Evolutionary conservation across 305 asterid genomes (phyloP), one percentile per base, ranked within the genome.

Genomic region (Fraxinus xanthoxyloides): DNA sequence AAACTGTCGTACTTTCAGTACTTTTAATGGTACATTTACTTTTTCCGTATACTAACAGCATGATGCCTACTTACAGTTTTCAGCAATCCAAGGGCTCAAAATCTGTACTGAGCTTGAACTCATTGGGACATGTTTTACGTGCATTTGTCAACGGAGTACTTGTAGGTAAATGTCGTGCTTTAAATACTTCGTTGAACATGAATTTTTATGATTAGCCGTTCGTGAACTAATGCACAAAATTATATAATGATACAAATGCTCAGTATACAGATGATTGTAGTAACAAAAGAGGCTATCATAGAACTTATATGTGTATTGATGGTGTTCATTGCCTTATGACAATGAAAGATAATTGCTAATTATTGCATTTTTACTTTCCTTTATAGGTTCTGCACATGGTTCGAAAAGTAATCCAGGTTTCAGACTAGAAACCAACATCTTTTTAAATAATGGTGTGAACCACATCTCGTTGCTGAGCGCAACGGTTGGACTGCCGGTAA

Each of bases 401-500:
- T 10, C n/a, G 17, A 78, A 21, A 36, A 82, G 82, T 77, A 88
- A 86, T 67, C 43, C 81, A 79, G 36, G 88, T 74, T 94, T 93
- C 83, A 86, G 83, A 6, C 31, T 91, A 76, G 83, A 88, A 77
- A 85, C 83, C 51, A 84, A 23, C 1, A 73, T 86, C 28, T 80
- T 85, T 80, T 69, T 95, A 28, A 72, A 76, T 35, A 59, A 81
- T 35, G 98, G 97, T 78, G 85, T 32, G 32, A 92, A 92, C 84
- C 88, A 85, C 72, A 87, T 95, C 78, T 92, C 99, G 24, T 85
- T 95, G 89, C 90, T 95, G 31, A 94, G 99, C 83, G 87, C 69
- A 79, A 93, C 87, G 88, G 94, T 94, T 86, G 99, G 98, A 26
- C 74, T 94, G 80, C 98, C 95, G 85, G 99, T 95, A 91, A 0